Evolutionary conservation across 2,329 filamentous ascomycete genomes (phyloP).

Genomic region (Nannizzia gypsea): DNA sequence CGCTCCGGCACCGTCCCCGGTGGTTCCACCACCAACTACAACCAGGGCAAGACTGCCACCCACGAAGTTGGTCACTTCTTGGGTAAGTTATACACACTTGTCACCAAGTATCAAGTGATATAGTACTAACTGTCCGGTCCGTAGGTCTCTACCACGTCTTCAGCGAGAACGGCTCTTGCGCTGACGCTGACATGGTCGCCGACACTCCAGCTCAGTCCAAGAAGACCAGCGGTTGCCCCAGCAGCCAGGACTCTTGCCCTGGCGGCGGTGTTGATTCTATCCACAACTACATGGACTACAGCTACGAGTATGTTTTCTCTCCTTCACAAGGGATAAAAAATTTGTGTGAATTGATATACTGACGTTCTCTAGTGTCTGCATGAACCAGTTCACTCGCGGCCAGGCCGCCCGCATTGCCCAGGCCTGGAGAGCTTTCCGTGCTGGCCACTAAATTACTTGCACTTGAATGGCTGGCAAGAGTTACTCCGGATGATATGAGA

Average conservation of each 20-base stretch:
- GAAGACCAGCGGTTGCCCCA: conserved; percentile 19
- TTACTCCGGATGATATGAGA: background rate
- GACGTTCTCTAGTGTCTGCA: conserved; percentile 13
- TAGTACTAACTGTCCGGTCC: background rate
- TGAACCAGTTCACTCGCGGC: conserved; percentile 20
- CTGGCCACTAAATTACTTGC: conserved; percentile 10
- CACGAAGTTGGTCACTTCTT: conserved; percentile 27
- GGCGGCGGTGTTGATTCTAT: conserved; percentile 21
- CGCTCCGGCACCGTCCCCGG: conserved; percentile 18
- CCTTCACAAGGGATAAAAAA: background rate
- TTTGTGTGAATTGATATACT: background rate
- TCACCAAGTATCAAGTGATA: background rate
- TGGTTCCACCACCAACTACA: conserved; percentile 13
- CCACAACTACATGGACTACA: conserved; percentile 28
- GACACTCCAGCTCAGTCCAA: conserved; percentile 22
- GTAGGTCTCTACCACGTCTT: conserved; percentile 22
- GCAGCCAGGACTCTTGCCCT: conserved; percentile 21
- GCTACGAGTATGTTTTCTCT: conserved; percentile 14
- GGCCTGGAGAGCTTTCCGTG: conserved; percentile 17
- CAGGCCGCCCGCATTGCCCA: conserved; percentile 21
- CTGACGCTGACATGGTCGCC: conserved; percentile 17
- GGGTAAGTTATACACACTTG: conserved; percentile 12
- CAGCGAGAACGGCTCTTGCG: conserved; percentile 19
- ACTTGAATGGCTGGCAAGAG: background rate
- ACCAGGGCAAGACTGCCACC: conserved; percentile 20